These are phyloP conservation scores for Catunica adiposa DNA, from an alignment of 2,329 filamentous ascomycete genomes.

Conservation along the genomic window DNA sequence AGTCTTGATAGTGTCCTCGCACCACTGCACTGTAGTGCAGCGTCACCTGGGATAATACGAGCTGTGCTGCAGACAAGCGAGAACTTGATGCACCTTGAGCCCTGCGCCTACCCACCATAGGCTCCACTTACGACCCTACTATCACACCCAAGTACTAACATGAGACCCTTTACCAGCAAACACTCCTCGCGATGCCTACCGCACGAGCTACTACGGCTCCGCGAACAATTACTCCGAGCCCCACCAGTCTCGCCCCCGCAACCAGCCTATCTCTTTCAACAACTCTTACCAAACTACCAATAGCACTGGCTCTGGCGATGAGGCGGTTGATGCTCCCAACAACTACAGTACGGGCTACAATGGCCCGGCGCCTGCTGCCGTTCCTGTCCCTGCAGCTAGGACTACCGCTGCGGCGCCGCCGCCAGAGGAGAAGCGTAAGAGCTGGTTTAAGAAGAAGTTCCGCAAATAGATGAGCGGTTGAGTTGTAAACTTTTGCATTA, in stretches of 20 bases:
- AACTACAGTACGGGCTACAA: slow-evolving; percentile 17
- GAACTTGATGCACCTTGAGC: background rate
- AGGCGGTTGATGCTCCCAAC: slow-evolving; percentile 19
- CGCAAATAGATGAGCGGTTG: slow-evolving; percentile 13
- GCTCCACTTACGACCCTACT: background rate
- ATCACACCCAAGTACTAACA: background rate
- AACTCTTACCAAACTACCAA: slow-evolving; percentile 8
- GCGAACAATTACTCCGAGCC: slow-evolving; percentile 13
- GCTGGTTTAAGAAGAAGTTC: slow-evolving; percentile 61
- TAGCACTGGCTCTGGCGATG: slow-evolving; percentile 20
- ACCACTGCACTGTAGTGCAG: background rate
- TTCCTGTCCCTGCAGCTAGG: slow-evolving; percentile 8
- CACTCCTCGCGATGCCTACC: slow-evolving; percentile 10
- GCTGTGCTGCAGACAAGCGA: slow-evolving; percentile 2
- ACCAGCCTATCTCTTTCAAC: slow-evolving; percentile 2
- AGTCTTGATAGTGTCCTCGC: background rate
- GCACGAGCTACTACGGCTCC: slow-evolving; percentile 8
- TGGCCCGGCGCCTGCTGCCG: slow-evolving; percentile 19
- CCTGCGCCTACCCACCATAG: background rate
- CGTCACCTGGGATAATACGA: background rate
- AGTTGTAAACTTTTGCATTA: background rate
- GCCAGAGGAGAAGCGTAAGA: slow-evolving; percentile 58
- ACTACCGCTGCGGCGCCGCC: slow-evolving; percentile 9
- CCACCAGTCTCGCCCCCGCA: slow-evolving; percentile 7
- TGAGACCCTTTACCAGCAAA: background rate